Evolutionary conservation across 257 asterid genomes (phyloP).

Genomic region (Nicotiana obtusifolia): DNA sequence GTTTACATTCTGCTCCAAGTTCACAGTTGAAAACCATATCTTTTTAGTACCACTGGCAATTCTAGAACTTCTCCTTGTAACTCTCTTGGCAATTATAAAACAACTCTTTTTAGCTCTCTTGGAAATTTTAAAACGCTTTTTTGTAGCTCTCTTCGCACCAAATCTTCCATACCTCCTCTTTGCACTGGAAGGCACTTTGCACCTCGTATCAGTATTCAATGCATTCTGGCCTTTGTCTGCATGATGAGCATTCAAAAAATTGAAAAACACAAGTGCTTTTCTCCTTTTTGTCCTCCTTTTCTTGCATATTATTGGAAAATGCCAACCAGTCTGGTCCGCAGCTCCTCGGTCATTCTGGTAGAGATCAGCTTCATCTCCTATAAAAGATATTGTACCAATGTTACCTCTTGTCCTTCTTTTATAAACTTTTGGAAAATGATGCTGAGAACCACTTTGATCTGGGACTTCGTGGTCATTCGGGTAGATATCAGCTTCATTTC

Average conservation of each 20-base stretch:
- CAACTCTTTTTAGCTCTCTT: neutral
- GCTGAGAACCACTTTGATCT: neutral
- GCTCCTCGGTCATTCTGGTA: too few relatives aligned
- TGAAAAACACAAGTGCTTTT: neutral
- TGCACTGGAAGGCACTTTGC: neutral
- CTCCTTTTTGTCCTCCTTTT: slow-evolving; percentile 18
- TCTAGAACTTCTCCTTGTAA: neutral
- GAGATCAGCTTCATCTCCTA: neutral
- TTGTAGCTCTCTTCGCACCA: neutral
- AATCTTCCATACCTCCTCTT: neutral
- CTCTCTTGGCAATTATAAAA: neutral
- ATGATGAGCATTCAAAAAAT: neutral
- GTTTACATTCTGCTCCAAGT: neutral
- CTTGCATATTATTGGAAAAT: slow-evolving; percentile 17
- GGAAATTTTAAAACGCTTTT: neutral
- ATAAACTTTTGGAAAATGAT: neutral
- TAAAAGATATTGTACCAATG: neutral
- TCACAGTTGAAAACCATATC: slow-evolving; percentile 1
- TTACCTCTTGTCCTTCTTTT: neutral
- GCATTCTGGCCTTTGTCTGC: slow-evolving; percentile 2
- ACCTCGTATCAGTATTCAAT: neutral
- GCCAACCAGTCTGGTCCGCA: too few relatives aligned
- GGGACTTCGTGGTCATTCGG: neutral
- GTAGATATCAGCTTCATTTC: neutral
- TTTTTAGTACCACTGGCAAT: neutral